Evolutionary conservation across 257 asterid species (phyloP).

Genomic region (Striga asiatica): DNA sequence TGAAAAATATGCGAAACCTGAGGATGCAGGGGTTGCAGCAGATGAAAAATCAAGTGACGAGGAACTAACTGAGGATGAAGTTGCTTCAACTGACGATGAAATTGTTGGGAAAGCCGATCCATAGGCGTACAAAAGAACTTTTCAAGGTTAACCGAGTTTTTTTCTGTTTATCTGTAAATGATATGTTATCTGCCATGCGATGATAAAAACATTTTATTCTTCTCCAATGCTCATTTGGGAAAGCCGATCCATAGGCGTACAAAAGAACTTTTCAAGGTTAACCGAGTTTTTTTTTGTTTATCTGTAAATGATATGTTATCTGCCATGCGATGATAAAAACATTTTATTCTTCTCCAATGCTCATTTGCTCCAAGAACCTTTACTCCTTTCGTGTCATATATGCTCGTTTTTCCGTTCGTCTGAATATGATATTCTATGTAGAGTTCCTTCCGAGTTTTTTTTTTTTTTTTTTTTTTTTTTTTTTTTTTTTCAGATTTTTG

Average conservation of each 20-base stretch:
- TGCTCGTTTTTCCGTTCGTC: too few relatives aligned
- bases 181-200: not conserved
- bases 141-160: not conserved
- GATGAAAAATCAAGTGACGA: constrained; percentile 69
- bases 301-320: not conserved
- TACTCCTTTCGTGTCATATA: too few relatives aligned
- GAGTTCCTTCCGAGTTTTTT: too few relatives aligned
- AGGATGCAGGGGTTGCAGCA: constrained; percentile 58
- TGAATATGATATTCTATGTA: too few relatives aligned
- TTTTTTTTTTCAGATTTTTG: too few relatives aligned
- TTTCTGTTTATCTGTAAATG: not conserved
- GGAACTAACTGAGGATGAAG: constrained; percentile 63
- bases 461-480: too few relatives aligned
- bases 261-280: not conserved
- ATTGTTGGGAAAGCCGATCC: constrained; percentile 73
- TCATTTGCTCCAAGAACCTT: too few relatives aligned
- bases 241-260: constrained; percentile 44
- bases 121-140: constrained; percentile 5
- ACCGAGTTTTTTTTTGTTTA: not conserved
- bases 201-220: too few relatives aligned
- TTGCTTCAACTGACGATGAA: constrained; percentile 57
- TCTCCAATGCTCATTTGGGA: too few relatives aligned
- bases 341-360: not conserved
- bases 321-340: not conserved
- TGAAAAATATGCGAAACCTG: constrained; percentile 71